Evolutionary conservation across 2,329 filamentous ascomycete genomes (phyloP), one percentile per base, ranked within the genome.

Genomic region (Neocucurbitaria cava): DNA sequence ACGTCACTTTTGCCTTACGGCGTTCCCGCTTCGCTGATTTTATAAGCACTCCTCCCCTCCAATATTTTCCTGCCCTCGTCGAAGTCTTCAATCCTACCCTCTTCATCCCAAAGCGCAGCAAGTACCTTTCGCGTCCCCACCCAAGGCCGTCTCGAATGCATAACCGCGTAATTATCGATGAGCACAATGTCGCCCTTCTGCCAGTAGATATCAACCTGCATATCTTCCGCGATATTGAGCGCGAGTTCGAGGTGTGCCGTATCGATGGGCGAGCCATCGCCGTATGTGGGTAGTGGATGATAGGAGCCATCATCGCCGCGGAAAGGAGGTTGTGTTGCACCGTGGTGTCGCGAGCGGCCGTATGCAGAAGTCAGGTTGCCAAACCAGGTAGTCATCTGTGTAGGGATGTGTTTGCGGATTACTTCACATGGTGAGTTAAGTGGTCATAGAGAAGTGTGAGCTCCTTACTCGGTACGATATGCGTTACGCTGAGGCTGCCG

Each of bases 111-210:
- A 17, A 58, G 45, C 23, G 51, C 54, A 4, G 54, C 57, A 30
- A 63, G 45, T 13, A 63, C 46, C 8, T 17, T 51, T 39, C 57
- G 52, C 40, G 57, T 38, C n/a, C 58, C 57, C 18, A 33, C 38
- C 57, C 54, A 63, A 18, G 52, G 49, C 26, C 46, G 35, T 31
- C 54, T 52, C 18, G 54, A 55, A 49, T 63, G 60, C 52, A 58
- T 57, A 11, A 61, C 58, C n/a, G 52, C 54, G 33, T 56, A 54
- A 31, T 63, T 63, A 46, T 61, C 61, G 15, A 64, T 6, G 24
- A 64, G 30, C 11, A 64, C 46, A 4, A 64, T 20, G 42, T 61
- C 54, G 13, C 58, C 50, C 24, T 49, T 50, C 36, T 59, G 30
- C 58, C 56, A 61, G 8, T 41, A 10, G 20, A 64, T 35, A 40